phyloP scores from a whole-genome alignment of 495 filamentous ascomycete species.

The Lichenothelia convexa region DNA sequence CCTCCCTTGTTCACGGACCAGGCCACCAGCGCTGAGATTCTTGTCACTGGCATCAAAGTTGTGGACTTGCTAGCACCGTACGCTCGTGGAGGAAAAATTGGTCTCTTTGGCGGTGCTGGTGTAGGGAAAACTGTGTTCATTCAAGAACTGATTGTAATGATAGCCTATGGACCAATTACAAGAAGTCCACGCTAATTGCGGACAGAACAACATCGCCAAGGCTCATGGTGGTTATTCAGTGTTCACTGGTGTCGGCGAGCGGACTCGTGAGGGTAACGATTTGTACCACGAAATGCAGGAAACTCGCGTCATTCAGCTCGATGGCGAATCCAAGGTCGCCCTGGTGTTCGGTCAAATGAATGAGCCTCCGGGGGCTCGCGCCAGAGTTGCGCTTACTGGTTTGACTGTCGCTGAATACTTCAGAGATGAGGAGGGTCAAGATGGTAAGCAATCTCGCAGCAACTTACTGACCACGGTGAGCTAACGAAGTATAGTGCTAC shows the following conservation, averaged over 20 bases:
- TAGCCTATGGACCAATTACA: constrained; percentile 4
- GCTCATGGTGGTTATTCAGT: constrained; percentile 99
- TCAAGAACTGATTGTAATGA: constrained; percentile 82
- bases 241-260: constrained; percentile 99
- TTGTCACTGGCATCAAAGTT: constrained; percentile 99
- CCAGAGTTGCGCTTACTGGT: constrained; percentile 96
- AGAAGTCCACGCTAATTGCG: constrained; percentile 1
- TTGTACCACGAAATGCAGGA: constrained; percentile 99
- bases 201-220: constrained; percentile 98
- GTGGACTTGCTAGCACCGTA: constrained; percentile 97
- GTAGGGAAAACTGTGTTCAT: constrained; percentile 99
- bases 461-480: not conserved
- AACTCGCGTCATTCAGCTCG: constrained; percentile 96
- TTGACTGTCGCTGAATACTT: constrained; percentile 89
- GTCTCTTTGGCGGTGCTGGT: constrained; percentile 99
- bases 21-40: constrained; percentile 85
- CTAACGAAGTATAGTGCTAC: constrained; percentile 45
- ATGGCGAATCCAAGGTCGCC: constrained; percentile 98
- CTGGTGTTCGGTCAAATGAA: constrained; percentile 99
- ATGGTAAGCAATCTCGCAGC: constrained; percentile 29
- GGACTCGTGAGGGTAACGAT: constrained; percentile 99
- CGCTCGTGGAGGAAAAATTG: constrained; percentile 99
- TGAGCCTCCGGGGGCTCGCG: constrained; percentile 98
- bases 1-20: constrained; percentile 82
- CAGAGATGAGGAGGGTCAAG: constrained; percentile 94